Base-by-base conservation (phyloP, 129 eudicot species). In the Kitagawia praeruptora region DNA sequence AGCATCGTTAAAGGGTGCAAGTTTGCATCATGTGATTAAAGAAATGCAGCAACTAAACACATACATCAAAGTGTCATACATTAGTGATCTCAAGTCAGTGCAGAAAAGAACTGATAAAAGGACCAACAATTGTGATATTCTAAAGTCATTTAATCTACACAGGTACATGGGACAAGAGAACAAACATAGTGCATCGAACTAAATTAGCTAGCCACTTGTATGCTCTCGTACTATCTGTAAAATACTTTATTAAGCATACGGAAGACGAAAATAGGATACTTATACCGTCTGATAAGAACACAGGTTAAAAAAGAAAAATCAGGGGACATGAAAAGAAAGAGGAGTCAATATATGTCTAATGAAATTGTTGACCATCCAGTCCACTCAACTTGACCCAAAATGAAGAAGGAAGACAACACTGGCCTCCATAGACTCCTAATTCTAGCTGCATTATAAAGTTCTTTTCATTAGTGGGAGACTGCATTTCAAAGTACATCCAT, bases 281-380 rank as follows among this genome's bases (percentile, higher is more conserved):
- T 41, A 45, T 78, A 78, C 34, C 84, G 79, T 80, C 40, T 78
- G 80, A 77, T 66, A 54, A 69, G 80, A 87, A 64, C 77, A 81
- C 51, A 80, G 81, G 41, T 34, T 77, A 78, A 31, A 61, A 85
- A 82, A 51, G 64, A 85, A 84, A 75, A 82, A 81, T 75, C 80
- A 67, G 58, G 79, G 86, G 97, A 90, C 96, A 91, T 61, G 96
- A 91, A 86, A 85, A 83, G 93, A 93, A 85, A 87, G 86, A 82
- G 77, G 74, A 78, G 89, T 89, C 97, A 77, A 84, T 79, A 58
- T 85, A 80, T 80, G 89, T 88, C 84, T 85, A 80, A 94, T 91
- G 85, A 83, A 79, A 80, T 89, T 86, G 87, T 91, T 94, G 98
- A 94, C 93, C 87, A 83, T 77, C 85, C 34, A 82, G 81, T 88